Conservation (phyloP, 257 asterid genomes). For the Nicotiana tabacum region DNA sequence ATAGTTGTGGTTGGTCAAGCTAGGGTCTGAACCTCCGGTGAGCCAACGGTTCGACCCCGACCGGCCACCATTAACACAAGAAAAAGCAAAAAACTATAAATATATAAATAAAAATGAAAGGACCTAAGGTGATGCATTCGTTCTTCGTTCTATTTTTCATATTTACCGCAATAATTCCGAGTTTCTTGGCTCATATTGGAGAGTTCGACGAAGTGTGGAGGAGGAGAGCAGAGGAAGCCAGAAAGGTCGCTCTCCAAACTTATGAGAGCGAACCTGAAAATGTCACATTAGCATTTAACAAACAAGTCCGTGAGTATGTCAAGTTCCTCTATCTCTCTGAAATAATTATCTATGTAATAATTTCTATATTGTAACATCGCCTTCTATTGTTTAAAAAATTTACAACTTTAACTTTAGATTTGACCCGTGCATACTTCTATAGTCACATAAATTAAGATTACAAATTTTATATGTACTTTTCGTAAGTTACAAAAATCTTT, state of each 20-base stretch:
- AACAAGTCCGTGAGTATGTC: slow-evolving; percentile 25
- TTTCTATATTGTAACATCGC: too few relatives aligned
- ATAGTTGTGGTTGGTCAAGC: background rate
- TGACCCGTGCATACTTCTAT: too few relatives aligned
- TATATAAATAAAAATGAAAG: slow-evolving; percentile 11
- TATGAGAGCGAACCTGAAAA: slow-evolving; percentile 39
- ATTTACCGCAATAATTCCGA: slow-evolving; percentile 25
- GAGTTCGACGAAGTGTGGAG: slow-evolving; percentile 36
- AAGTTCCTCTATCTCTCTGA: background rate
- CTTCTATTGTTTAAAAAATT: too few relatives aligned
- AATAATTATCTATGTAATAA: too few relatives aligned
- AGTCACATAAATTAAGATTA: too few relatives aligned
- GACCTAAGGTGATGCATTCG: background rate
- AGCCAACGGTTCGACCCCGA: slow-evolving; percentile 23
- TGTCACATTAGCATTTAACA: slow-evolving; percentile 33
- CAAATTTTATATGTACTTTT: too few relatives aligned
- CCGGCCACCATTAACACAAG: background rate
- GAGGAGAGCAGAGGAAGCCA: slow-evolving; percentile 31
- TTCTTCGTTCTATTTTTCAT: slow-evolving; percentile 22
- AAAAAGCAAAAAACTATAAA: background rate
- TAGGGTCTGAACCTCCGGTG: slow-evolving; percentile 21
- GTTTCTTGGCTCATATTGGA: slow-evolving; percentile 16
- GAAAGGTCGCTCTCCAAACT: slow-evolving; percentile 34
- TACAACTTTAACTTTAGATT: too few relatives aligned
- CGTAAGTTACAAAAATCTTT: too few relatives aligned